Conservation (phyloP, 2,329 filamentous ascomycete genomes). For the Penicillium sumatraense region DNA sequence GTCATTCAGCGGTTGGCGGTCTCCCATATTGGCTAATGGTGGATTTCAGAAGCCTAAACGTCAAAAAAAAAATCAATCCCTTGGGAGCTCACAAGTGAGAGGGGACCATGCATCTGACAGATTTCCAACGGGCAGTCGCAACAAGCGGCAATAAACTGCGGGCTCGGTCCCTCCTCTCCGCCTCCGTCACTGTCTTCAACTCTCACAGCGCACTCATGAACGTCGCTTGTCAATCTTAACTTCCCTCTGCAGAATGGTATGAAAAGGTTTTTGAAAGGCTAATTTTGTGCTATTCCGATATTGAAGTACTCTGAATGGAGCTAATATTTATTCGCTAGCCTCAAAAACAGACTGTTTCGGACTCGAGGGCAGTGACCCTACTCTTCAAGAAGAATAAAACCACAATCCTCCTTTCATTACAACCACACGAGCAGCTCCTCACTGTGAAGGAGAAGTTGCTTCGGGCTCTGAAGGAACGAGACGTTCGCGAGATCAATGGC, state of each 20-base stretch:
- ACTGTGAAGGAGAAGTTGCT: slow-evolving; percentile 64
- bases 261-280: no score
- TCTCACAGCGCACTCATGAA: background rate
- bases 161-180: slow-evolving; percentile 16
- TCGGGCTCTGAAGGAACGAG: slow-evolving; percentile 55
- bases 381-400: slow-evolving; percentile 74
- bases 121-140: background rate
- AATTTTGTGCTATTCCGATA: no score
- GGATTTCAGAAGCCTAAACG: background rate
- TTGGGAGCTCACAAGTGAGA: background rate
- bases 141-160: slow-evolving; percentile 14
- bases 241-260: slow-evolving; percentile 18
- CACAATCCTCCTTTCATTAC: slow-evolving; percentile 71
- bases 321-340: slow-evolving; percentile 8
- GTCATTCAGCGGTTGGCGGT: slow-evolving; percentile 10
- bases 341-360: slow-evolving; percentile 24
- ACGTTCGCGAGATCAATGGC: slow-evolving; percentile 44
- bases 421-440: slow-evolving; percentile 61
- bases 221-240: background rate
- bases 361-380: slow-evolving; percentile 64
- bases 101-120: background rate
- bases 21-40: slow-evolving; percentile 19
- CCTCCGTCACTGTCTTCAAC: slow-evolving; percentile 15
- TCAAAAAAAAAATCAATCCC: background rate
- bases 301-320: background rate